These are phyloP conservation scores for Dimocarpus longan DNA, from an alignment of 345 rosid species.

Conservation along the genomic window DNA sequence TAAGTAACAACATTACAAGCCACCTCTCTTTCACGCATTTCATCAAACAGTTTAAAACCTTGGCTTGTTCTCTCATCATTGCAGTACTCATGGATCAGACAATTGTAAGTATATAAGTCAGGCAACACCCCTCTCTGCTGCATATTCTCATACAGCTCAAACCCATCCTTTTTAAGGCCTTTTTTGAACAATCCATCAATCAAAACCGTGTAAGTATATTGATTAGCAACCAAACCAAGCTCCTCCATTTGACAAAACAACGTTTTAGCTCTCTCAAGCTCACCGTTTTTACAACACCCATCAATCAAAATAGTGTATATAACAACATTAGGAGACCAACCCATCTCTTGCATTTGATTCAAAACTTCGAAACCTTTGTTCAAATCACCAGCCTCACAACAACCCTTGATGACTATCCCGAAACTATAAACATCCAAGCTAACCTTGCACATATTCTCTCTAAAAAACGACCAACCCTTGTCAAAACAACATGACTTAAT, in stretches of 20 bases:
- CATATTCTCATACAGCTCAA: constrained; percentile 56
- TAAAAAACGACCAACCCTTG: constrained; percentile 49
- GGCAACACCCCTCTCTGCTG: constrained; percentile 53
- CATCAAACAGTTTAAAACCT: constrained; percentile 67
- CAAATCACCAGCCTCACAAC: constrained; percentile 60
- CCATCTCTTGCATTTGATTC: constrained; percentile 47
- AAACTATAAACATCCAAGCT: constrained; percentile 59
- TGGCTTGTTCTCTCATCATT: constrained; percentile 41
- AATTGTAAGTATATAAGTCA: constrained; percentile 60
- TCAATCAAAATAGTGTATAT: constrained; percentile 78
- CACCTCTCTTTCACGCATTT: constrained; percentile 72
- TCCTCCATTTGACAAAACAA: constrained; percentile 55
- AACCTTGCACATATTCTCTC: constrained; percentile 34
- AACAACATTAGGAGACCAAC: constrained; percentile 58
- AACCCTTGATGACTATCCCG: constrained; percentile 74
- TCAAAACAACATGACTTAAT: constrained; percentile 41
- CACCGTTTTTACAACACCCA: constrained; percentile 75
- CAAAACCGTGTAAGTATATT: constrained; percentile 72
- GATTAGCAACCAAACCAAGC: constrained; percentile 65
- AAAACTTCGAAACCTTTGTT: constrained; percentile 48
- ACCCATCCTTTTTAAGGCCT: constrained; percentile 55
- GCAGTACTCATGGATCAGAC: constrained; percentile 56
- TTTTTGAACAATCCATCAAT: constrained; percentile 66
- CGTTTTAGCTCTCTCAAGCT: constrained; percentile 50
- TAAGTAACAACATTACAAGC: constrained; percentile 59